Evolutionary conservation across 2,329 filamentous ascomycete genomes (phyloP).

Genomic region (Fusarium mangiferae): DNA sequence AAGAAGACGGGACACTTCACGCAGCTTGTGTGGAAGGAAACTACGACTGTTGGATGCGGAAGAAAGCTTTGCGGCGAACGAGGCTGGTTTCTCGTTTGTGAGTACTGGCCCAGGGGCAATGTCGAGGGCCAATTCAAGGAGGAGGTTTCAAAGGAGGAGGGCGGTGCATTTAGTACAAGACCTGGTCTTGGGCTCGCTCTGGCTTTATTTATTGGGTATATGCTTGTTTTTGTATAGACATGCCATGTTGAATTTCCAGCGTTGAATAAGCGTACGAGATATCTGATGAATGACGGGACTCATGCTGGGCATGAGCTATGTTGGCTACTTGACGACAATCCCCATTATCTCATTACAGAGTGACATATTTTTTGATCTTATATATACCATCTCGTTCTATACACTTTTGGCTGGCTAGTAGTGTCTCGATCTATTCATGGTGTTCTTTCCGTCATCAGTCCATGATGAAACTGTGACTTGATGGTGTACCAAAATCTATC

Average conservation of each 20-base stretch:
- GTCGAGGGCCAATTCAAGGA: slow-evolving; percentile 62
- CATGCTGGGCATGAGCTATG: slow-evolving; percentile 27
- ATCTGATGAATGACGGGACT: slow-evolving; percentile 1
- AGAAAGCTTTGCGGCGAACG: slow-evolving; percentile 54
- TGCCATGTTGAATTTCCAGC: not conserved
- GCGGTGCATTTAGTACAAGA: slow-evolving; percentile 17
- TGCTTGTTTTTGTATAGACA: slow-evolving; percentile 24
- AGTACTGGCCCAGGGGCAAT: slow-evolving; percentile 76
- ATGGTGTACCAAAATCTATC: not conserved
- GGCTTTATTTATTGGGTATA: slow-evolving; percentile 26
- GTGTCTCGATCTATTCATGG: not conserved
- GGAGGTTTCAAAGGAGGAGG: slow-evolving; percentile 44
- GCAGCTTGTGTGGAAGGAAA: slow-evolving; percentile 76
- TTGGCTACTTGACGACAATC: slow-evolving; percentile 5
- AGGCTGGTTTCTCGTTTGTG: slow-evolving; percentile 75
- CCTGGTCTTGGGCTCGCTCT: slow-evolving; percentile 26
- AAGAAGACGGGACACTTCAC: slow-evolving; percentile 76
- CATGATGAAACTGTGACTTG: not conserved
- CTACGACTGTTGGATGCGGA: slow-evolving; percentile 67
- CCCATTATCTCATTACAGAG: not conserved
- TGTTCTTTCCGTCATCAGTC: not conserved
- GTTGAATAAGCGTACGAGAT: not conserved
- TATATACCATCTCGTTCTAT: not conserved
- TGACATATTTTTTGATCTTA: slow-evolving; percentile 5
- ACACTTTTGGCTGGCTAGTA: not conserved